These are phyloP conservation scores for Marasmius fiardii DNA, from an alignment of 1,284 basidiomycete species.

Conservation along the genomic window DNA sequence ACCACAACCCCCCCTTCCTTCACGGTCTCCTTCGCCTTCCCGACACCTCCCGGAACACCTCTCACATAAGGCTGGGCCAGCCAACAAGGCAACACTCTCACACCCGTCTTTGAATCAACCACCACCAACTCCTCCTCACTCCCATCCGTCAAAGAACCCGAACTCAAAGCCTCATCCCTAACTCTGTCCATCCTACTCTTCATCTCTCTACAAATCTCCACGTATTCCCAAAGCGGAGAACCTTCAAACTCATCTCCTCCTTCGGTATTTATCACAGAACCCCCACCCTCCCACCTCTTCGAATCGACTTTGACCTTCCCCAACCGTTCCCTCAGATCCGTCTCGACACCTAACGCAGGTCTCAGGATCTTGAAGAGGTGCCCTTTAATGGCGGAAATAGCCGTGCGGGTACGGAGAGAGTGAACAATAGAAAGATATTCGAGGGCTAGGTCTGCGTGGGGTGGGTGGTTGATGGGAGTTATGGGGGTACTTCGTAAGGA, in stretches of 20 bases:
- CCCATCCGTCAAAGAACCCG: slow-evolving; percentile 31
- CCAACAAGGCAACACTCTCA: slow-evolving; percentile 76
- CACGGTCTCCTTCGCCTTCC: too few relatives aligned
- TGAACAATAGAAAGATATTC: slow-evolving; percentile 88
- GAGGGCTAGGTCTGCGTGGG: slow-evolving; percentile 65
- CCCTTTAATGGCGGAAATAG: slow-evolving; percentile 79
- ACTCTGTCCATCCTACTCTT: slow-evolving; percentile 65
- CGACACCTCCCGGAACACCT: too few relatives aligned
- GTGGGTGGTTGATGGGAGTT: slow-evolving; percentile 46
- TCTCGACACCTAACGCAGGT: slow-evolving; percentile 68
- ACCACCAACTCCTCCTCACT: slow-evolving; percentile 42
- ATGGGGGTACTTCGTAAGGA: slow-evolving; percentile 19
- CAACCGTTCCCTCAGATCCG: slow-evolving; percentile 71
- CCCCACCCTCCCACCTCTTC: slow-evolving; percentile 14
- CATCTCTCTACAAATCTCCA: slow-evolving; percentile 65
- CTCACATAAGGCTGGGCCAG: slow-evolving; percentile 85
- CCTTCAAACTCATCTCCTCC: too few relatives aligned
- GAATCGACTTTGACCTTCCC: slow-evolving; percentile 45
- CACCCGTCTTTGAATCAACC: slow-evolving; percentile 48
- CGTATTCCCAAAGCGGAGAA: slow-evolving; percentile 43
- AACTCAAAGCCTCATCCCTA: slow-evolving; percentile 44
- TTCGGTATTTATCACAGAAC: slow-evolving; percentile 31
- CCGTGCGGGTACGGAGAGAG: slow-evolving; percentile 69
- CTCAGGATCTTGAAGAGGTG: slow-evolving; percentile 93
- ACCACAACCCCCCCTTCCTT: too few relatives aligned